These are phyloP conservation scores for Lizonia empirigonia DNA, from an alignment of 2,329 filamentous ascomycete genomes.

Conservation along the genomic window DNA sequence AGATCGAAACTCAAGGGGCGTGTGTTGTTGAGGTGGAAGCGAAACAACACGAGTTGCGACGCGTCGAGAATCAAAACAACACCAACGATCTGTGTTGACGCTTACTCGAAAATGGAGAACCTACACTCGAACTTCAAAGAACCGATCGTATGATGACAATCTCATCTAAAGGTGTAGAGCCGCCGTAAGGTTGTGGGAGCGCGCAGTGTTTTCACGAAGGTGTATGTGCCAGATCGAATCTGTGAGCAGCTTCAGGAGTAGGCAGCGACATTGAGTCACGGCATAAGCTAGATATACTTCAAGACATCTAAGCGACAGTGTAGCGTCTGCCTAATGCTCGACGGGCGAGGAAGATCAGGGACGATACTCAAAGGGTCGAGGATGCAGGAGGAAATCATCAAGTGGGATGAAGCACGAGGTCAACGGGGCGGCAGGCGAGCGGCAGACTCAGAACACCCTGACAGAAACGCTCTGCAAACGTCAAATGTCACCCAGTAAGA, in stretches of 20 bases:
- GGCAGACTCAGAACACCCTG: conserved; percentile 31
- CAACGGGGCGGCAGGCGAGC: conserved; percentile 24
- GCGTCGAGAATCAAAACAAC: conserved; percentile 15
- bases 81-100: background rate
- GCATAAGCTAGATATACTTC: background rate
- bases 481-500: conserved; percentile 30
- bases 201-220: background rate
- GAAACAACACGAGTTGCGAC: conserved; percentile 17
- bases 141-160: background rate
- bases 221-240: background rate
- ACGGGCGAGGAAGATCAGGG: conserved; percentile 9
- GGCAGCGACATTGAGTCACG: background rate
- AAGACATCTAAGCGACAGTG: background rate
- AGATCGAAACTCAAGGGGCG: background rate
- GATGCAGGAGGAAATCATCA: conserved; percentile 7
- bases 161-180: background rate
- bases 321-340: conserved; percentile 8
- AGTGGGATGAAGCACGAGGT: conserved; percentile 20
- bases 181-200: background rate
- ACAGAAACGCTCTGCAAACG: conserved; percentile 22
- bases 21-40: conserved; percentile 6
- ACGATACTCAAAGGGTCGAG: conserved; percentile 3
- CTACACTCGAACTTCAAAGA: background rate
- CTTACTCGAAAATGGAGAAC: background rate
- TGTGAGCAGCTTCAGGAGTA: conserved; percentile 2